Base-by-base conservation (phyloP, 2,329 filamentous ascomycete genomes). In the Verticillium longisporum region DNA sequence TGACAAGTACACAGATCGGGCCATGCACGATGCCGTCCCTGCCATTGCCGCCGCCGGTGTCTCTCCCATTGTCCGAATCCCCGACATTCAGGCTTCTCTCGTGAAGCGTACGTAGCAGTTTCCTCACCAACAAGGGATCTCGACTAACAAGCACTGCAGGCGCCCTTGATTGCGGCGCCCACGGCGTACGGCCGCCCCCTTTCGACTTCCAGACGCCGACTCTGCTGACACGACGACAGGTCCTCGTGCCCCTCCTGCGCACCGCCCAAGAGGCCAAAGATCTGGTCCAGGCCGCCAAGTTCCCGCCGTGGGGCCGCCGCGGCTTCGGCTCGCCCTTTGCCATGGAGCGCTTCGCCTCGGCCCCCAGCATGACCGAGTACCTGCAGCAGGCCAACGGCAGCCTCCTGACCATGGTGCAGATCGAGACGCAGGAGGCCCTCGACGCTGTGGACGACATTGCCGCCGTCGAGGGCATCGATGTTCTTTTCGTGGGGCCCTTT, bases 401-500 rank as follows among this genome's bases (percentile, higher is more conserved):
- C 34, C 76, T 89, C 26, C 69, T 89, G 61, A 87, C 83, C 15
- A 86, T 88, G 74, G 84, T 88, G 11, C 87, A 89, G 71, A 88
- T 89, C 59, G 87, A 89, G 74, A 88, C 87, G 0, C 75, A 77
- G 63, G 85, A 88, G 69, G 86, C 86, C 0, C 74, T 89, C 14
- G 80, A 84, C 1, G 73, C 74, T 13, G 80, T 88, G 1, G 85
- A 88, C 37, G 83, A 82, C 56, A 89, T 89, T 70, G 85, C 84
- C 53, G 77, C 80, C 21, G 76, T 87, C 26, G 73, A 83, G 3
- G 84, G 84, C 3, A 76, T 89, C 26, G 87, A 89, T 63, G 80
- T 86, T 4, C 73, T 89, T 31, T 88, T 88, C 68, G 79, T 89
- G 56, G 87, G 87, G 0, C 86, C 87, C 1, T 88, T 88, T 68